Evolutionary conservation across 2,329 filamentous ascomycete species (phyloP).

Genomic region (Karstenula rhodostoma): DNA sequence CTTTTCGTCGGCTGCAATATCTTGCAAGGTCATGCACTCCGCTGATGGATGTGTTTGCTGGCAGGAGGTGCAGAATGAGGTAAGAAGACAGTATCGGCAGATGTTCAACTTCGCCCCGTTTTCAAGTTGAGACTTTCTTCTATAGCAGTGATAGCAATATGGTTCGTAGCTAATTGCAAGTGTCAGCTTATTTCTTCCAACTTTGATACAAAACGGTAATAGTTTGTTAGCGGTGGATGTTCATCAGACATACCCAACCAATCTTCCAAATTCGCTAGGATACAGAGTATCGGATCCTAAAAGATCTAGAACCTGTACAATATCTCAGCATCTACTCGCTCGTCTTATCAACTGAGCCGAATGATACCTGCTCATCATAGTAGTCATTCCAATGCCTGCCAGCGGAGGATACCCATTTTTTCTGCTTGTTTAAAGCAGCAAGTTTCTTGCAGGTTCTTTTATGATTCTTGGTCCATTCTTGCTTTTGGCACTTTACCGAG

Average conservation of each 20-base stretch:
- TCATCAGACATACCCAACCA: background rate
- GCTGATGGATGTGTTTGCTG: conserved; percentile 14
- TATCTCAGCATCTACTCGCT: background rate
- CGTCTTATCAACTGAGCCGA: background rate
- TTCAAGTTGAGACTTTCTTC: conserved; percentile 15
- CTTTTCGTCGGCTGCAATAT: conserved; percentile 11
- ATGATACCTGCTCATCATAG: background rate
- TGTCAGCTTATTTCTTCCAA: background rate
- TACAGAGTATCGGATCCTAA: background rate
- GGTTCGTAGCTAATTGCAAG: background rate
- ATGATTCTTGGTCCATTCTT: background rate
- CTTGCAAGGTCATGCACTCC: conserved; percentile 16
- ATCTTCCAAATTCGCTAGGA: background rate
- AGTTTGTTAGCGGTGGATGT: background rate
- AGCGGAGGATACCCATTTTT: background rate
- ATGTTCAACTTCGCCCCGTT: conserved; percentile 10
- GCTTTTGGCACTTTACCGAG: background rate
- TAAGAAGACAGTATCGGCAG: conserved; percentile 13
- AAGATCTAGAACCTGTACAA: background rate
- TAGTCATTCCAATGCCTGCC: background rate
- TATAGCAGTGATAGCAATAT: conserved; percentile 13
- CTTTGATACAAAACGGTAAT: background rate
- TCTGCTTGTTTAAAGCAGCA: background rate
- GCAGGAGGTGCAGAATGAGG: conserved; percentile 15
- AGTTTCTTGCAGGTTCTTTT: background rate